phyloP scores from a whole-genome alignment of 768 basidiomycete species.

The Tricholoma furcatifolium region DNA sequence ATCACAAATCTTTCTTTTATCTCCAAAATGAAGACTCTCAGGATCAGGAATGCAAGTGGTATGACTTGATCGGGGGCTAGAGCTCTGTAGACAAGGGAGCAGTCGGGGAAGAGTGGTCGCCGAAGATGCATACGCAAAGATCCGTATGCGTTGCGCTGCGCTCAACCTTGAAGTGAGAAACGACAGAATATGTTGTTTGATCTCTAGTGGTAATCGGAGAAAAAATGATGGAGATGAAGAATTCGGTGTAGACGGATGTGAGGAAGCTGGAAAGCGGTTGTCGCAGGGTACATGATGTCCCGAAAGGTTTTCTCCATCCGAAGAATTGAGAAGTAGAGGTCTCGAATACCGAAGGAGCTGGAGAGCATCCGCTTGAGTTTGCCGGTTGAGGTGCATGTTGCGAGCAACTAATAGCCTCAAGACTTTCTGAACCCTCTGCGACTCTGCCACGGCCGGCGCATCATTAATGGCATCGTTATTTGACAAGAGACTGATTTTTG shows the following conservation, averaged over 20 bases:
- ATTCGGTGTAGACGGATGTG: background rate
- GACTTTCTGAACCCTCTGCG: constrained; percentile 29
- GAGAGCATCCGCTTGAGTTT: constrained; percentile 46
- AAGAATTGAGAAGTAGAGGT: constrained; percentile 42
- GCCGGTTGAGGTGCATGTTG: constrained; percentile 40
- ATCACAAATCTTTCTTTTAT: constrained; percentile 9
- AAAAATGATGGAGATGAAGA: constrained; percentile 29
- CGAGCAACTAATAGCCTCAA: constrained; percentile 36
- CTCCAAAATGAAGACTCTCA: constrained; percentile 23
- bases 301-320: background rate
- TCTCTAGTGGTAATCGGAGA: constrained; percentile 48
- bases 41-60: constrained; percentile 32
- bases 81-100: constrained; percentile 17
- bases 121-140: constrained; percentile 51
- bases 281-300: background rate
- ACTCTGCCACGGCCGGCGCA: background rate
- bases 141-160: constrained; percentile 48
- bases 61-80: constrained; percentile 1
- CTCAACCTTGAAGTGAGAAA: constrained; percentile 60
- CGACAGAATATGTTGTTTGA: constrained; percentile 56
- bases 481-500: constrained; percentile 48
- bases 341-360: constrained; percentile 50
- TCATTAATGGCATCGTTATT: constrained; percentile 35
- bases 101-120: constrained; percentile 41
- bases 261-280: background rate